Conservation (phyloP, 2,329 filamentous ascomycete genomes). For the Cylindrodendrum hubeiense region DNA sequence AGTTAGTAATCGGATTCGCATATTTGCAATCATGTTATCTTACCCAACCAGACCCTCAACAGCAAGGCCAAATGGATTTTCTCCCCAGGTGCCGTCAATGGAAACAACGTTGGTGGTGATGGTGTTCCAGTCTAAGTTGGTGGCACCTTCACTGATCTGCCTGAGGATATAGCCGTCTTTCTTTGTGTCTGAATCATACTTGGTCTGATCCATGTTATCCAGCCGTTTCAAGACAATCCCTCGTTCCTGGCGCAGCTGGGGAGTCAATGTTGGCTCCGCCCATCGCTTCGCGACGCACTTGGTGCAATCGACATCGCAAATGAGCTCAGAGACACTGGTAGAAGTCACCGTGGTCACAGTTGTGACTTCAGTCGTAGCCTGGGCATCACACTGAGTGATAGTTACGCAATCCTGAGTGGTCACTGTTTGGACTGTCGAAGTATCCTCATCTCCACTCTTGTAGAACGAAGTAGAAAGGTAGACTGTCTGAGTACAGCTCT, state of each 20-base stretch:
- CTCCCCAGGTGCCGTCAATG: not conserved
- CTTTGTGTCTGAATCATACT: not conserved
- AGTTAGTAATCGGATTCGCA: not conserved
- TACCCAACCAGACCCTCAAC: not conserved
- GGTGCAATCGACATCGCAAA: conserved; percentile 20
- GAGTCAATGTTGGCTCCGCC: conserved; percentile 11
- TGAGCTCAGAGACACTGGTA: not conserved
- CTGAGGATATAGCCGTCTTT: not conserved
- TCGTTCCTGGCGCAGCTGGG: not conserved
- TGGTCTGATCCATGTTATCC: not conserved
- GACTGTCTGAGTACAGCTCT: conserved; percentile 13
- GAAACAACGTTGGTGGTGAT: conserved; percentile 6
- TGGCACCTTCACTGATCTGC: not conserved
- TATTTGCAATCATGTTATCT: not conserved
- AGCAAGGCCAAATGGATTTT: not conserved
- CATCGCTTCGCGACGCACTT: conserved; percentile 8
- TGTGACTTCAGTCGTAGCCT: conserved; percentile 6
- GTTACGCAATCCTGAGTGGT: conserved; percentile 12
- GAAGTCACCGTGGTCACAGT: conserved; percentile 10
- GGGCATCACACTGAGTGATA: conserved; percentile 8
- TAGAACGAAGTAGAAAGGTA: conserved; percentile 12
- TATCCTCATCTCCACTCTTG: not conserved
- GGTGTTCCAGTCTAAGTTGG: not conserved
- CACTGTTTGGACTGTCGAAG: conserved; percentile 7
- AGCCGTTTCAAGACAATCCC: conserved; percentile 7